Base-by-base conservation (phyloP, 2,329 filamentous ascomycete species). In the Didymellaceae sp. region DNA sequence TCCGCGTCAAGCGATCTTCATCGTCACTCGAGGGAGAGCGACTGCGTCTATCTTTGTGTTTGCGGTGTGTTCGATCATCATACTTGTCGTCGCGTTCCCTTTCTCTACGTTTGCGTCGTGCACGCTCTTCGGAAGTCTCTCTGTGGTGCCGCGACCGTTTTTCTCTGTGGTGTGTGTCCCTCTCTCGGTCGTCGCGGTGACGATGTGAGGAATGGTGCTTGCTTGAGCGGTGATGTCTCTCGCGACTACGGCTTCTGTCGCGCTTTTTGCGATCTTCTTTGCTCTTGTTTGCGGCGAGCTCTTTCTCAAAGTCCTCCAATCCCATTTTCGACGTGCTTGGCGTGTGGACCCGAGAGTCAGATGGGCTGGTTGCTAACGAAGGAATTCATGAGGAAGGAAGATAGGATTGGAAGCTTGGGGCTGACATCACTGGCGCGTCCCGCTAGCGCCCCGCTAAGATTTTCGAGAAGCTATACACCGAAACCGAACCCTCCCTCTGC, bases 221-320 rank as follows among this genome's bases (percentile, higher is more conserved):
- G 55, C 80, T 80, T 53, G 62, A 66, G 35, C 59, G 62, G 35
- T 63, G 64, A 40, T 69, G 69, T 20, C 65, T 58, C 45, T 73
- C 70, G 46, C 67, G 67, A 58, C 72, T 75, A 17, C 71, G 67
- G 51, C 79, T 79, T 34, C 77, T 74, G 30, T 77, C 72, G 33
- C 75, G 73, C 52, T 73, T 75, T 49, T 80, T 80, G 30, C 70
- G 68, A 5, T 74, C 75, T 33, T 84, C 79, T 45, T 82, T 78
- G 37, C 77, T 76, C 66, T 85, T 87, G 58, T 84, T 86, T 34
- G 86, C 82, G 1, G 86, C 88, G 10, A 95, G 79, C 20, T 86
- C 79, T 68, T 87, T 89, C 72, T 95, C 91, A 52, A 95, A 95
- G 50, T 92, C 89, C 60, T 86, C 83, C 51, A 86, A 69, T 5